phyloP scores from a whole-genome alignment of 2,329 filamentous ascomycete genomes.

The Penicillium glabrum region DNA sequence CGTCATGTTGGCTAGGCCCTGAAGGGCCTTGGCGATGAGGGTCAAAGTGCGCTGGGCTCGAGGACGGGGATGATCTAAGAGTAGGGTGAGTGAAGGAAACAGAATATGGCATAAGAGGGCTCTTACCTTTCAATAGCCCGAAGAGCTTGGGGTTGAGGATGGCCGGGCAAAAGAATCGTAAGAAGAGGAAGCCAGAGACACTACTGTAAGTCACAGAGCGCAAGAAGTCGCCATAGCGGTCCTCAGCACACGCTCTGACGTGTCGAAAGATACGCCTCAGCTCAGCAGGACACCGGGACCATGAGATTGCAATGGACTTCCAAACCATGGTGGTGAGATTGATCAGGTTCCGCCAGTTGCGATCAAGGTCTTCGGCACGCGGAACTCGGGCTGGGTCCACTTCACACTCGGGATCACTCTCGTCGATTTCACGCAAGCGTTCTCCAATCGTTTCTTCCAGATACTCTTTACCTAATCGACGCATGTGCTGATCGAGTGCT shows the following conservation, averaged over 20 bases:
- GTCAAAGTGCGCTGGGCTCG: conserved; percentile 86
- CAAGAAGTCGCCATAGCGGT: conserved; percentile 89
- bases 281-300: conserved; percentile 73
- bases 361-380: conserved; percentile 68
- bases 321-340: conserved; percentile 78
- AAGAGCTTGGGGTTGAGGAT: conserved; percentile 94
- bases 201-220: conserved; percentile 89
- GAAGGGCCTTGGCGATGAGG: conserved; percentile 86
- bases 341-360: conserved; percentile 79
- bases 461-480: conserved; percentile 87
- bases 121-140: conserved; percentile 69
- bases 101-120: background rate
- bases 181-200: conserved; percentile 90
- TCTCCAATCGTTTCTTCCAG: conserved; percentile 83
- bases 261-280: conserved; percentile 85
- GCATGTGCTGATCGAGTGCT: conserved; percentile 93
- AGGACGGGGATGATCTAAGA: conserved; percentile 73
- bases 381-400: conserved; percentile 82
- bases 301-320: conserved; percentile 77
- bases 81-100: conserved; percentile 20
- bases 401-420: conserved; percentile 87
- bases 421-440: conserved; percentile 85
- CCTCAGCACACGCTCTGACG: conserved; percentile 86
- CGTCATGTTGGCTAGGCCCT: conserved; percentile 86
- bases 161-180: conserved; percentile 95